These are phyloP conservation scores for Mucor ambiguus DNA, from an alignment of 371 early-diverging fungal species.

Conservation along the genomic window DNA sequence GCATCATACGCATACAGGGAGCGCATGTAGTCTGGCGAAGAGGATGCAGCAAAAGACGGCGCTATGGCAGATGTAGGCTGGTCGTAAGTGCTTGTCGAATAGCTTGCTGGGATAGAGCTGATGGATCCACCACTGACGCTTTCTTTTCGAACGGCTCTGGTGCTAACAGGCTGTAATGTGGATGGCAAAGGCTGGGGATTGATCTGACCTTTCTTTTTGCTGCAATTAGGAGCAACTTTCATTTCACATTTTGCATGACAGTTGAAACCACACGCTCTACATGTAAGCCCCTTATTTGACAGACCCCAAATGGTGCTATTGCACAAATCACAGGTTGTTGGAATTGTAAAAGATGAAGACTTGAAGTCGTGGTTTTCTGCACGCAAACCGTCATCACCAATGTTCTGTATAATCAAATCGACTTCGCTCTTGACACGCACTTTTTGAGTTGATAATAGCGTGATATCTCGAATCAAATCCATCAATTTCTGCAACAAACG, in stretches of 20 bases:
- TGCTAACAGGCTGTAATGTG: slow-evolving; percentile 5
- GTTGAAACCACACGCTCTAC: slow-evolving; percentile 82
- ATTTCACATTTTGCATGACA: slow-evolving; percentile 88
- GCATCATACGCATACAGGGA: slow-evolving; percentile 70
- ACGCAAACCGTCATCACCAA: slow-evolving; percentile 61
- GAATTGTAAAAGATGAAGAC: slow-evolving; percentile 75
- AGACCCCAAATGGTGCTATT: slow-evolving; percentile 76
- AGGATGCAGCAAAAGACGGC: background rate
- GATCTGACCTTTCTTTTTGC: slow-evolving; percentile 63
- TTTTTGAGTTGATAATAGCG: slow-evolving; percentile 54
- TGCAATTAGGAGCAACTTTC: slow-evolving; percentile 80
- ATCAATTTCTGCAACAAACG: slow-evolving; percentile 40
- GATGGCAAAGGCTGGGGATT: slow-evolving; percentile 42
- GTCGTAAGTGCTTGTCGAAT: background rate
- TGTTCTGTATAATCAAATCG: slow-evolving; percentile 55
- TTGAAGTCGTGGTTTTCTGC: slow-evolving; percentile 73
- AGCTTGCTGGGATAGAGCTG: background rate
- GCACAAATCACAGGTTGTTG: slow-evolving; percentile 82
- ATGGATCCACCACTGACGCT: background rate
- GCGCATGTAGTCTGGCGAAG: slow-evolving; percentile 1
- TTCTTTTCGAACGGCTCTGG: background rate
- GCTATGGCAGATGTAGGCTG: background rate
- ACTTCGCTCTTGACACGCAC: slow-evolving; percentile 58
- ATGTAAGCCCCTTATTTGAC: slow-evolving; percentile 76
- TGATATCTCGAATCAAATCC: slow-evolving; percentile 52